Evolutionary conservation across 805 yeast species (phyloP).

Genomic region (Cyberlindnera saturnus): DNA sequence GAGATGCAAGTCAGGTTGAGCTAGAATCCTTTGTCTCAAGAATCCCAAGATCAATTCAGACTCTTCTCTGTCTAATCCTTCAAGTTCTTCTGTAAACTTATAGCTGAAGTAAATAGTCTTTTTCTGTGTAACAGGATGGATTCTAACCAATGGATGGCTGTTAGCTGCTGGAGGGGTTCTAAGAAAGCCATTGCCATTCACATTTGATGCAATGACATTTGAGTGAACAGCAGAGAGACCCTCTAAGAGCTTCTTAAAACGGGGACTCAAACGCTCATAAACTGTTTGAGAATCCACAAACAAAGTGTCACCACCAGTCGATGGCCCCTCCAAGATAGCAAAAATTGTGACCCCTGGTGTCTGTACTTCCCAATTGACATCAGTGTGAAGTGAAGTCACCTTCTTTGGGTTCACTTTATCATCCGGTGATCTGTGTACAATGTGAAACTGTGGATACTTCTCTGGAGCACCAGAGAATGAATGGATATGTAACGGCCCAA

Average conservation of each 20-base stretch:
- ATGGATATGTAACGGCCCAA: conserved; percentile 67
- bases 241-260: conserved; percentile 48
- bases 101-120: conserved; percentile 54
- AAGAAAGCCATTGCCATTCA: conserved; percentile 46
- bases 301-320: conserved; percentile 70
- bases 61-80: conserved; percentile 70
- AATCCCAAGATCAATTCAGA: conserved; percentile 53
- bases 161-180: conserved; percentile 52
- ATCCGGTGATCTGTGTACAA: conserved; percentile 27
- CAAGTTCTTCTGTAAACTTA: conserved; percentile 53
- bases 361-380: conserved; percentile 66
- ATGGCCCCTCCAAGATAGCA: conserved; percentile 53
- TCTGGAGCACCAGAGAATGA: conserved; percentile 72
- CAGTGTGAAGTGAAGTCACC: conserved; percentile 65
- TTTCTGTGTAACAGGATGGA: conserved; percentile 67
- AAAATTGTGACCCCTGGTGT: conserved; percentile 57
- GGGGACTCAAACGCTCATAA: conserved; percentile 63
- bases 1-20: conserved; percentile 53
- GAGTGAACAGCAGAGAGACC: conserved; percentile 66
- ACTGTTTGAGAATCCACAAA: conserved; percentile 67
- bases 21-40: conserved; percentile 46
- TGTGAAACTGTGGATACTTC: conserved; percentile 52
- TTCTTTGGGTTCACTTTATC: conserved; percentile 16
- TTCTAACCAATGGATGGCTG: conserved; percentile 64
- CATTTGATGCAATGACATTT: conserved; percentile 61